phyloP scores from a whole-genome alignment of 176 grass and related monocot species.

The Bothriochloa decipiens region DNA sequence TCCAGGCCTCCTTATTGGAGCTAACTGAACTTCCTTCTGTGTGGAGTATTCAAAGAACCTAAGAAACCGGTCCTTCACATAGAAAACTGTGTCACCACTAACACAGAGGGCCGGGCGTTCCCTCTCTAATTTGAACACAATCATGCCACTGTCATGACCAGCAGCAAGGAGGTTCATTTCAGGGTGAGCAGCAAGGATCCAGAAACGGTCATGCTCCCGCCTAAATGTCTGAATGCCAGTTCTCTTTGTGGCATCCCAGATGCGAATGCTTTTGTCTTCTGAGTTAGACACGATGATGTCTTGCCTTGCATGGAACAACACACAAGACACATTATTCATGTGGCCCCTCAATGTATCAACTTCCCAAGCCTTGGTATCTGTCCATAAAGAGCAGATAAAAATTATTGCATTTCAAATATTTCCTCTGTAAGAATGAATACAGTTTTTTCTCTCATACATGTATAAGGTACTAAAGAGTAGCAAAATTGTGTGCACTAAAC shows the following conservation, averaged over 20 bases:
- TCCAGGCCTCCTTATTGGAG: conserved; percentile 77
- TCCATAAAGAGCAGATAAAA: conserved; percentile 2
- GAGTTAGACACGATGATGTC: conserved; percentile 98
- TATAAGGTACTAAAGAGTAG: neutral
- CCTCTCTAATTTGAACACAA: conserved; percentile 92
- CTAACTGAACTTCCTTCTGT: conserved; percentile 75
- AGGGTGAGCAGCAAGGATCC: conserved; percentile 88
- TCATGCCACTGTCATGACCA: conserved; percentile 95
- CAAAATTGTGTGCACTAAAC: neutral
- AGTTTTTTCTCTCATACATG: neutral
- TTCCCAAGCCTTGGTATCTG: conserved; percentile 97
- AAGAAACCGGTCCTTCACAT: conserved; percentile 94
- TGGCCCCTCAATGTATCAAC: conserved; percentile 93
- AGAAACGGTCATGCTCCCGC: conserved; percentile 95
- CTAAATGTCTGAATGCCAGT: conserved; percentile 87
- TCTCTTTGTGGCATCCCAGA: conserved; percentile 96
- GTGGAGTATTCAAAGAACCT: conserved; percentile 70
- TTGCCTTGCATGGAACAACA: conserved; percentile 92
- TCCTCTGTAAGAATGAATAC: neutral
- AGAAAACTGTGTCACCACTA: conserved; percentile 74
- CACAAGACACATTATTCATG: conserved; percentile 96
- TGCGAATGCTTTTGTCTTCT: conserved; percentile 94
- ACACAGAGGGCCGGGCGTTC: conserved; percentile 80
- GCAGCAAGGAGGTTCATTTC: conserved; percentile 98
- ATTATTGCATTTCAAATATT: neutral